Evolutionary conservation across 2,329 filamentous ascomycete species (phyloP).

Genomic region (Hypoxylon sp.): DNA sequence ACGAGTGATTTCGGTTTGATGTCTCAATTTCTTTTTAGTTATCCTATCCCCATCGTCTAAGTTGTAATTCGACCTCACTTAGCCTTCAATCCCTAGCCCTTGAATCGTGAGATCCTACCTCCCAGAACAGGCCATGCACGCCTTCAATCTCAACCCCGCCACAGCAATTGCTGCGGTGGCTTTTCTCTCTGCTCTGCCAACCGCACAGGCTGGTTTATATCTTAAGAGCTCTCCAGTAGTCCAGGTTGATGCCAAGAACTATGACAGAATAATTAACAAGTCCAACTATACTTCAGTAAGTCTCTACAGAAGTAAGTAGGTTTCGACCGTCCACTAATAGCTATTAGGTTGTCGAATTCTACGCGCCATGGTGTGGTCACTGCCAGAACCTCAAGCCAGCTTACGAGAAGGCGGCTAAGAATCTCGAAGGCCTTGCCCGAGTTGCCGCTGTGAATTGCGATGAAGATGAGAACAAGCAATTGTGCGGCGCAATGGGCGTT

Average conservation of each 20-base stretch:
- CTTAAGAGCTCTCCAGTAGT: constrained; percentile 88
- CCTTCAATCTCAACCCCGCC: constrained; percentile 61
- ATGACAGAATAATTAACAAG: constrained; percentile 84
- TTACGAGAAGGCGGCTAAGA: constrained; percentile 93
- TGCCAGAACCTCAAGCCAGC: constrained; percentile 96
- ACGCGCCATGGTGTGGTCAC: constrained; percentile 97
- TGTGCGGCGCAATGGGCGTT: constrained; percentile 88
- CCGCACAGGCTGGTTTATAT: constrained; percentile 81
- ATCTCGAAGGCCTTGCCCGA: constrained; percentile 90
- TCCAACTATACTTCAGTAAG: constrained; percentile 91
- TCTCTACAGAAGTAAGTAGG: constrained; percentile 49
- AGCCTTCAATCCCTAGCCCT: background rate
- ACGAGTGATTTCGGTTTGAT: constrained; percentile 36
- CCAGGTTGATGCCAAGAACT: constrained; percentile 83
- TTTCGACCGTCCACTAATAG: constrained; percentile 15
- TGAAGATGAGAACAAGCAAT: constrained; percentile 89
- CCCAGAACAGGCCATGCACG: constrained; percentile 62
- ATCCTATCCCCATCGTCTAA: background rate
- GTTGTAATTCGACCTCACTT: constrained; percentile 16
- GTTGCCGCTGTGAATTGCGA: constrained; percentile 97
- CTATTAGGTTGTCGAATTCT: constrained; percentile 81
- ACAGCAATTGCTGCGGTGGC: constrained; percentile 71
- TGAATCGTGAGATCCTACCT: constrained; percentile 20
- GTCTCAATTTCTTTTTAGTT: constrained; percentile 20
- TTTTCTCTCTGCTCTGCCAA: constrained; percentile 75